These are phyloP conservation scores for Backusella circina DNA, from an alignment of 192 early-diverging fungal genomes.

Conservation along the genomic window DNA sequence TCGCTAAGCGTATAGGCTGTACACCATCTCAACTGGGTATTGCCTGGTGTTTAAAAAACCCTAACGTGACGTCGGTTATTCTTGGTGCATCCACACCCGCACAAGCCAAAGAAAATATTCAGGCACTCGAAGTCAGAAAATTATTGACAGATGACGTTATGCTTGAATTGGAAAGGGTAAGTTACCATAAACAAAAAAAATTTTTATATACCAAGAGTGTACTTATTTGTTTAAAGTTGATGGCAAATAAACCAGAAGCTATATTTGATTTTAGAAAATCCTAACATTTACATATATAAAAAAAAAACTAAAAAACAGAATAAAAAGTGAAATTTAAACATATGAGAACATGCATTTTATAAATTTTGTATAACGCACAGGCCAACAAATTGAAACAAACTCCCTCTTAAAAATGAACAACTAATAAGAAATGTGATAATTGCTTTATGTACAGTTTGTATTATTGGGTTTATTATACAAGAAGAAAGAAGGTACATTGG, in stretches of 20 bases:
- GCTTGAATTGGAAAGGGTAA: constrained; percentile 58
- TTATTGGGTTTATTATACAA: neutral
- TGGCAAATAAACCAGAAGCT: constrained; percentile 65
- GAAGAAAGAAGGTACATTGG: neutral
- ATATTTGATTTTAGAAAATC: constrained; percentile 52
- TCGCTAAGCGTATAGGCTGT: constrained; percentile 55
- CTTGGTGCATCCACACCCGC: constrained; percentile 64
- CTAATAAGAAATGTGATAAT: no score
- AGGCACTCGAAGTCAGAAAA: constrained; percentile 51
- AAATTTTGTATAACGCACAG: neutral
- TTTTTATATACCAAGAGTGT: no score
- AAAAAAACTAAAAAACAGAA: neutral
- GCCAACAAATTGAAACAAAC: neutral
- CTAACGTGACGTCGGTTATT: constrained; percentile 54
- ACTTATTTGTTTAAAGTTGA: no score
- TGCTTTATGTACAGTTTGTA: neutral
- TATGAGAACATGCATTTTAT: no score
- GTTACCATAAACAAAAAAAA: no score
- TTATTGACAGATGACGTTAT: constrained; percentile 69
- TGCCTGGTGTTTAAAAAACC: constrained; percentile 74
- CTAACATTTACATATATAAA: constrained; percentile 13
- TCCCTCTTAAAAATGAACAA: no score
- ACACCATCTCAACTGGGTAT: constrained; percentile 68
- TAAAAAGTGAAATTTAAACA: neutral
- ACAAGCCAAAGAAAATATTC: constrained; percentile 74